These are phyloP conservation scores for Fagus crenata DNA, from an alignment of 306 rosid species.

Conservation along the genomic window DNA sequence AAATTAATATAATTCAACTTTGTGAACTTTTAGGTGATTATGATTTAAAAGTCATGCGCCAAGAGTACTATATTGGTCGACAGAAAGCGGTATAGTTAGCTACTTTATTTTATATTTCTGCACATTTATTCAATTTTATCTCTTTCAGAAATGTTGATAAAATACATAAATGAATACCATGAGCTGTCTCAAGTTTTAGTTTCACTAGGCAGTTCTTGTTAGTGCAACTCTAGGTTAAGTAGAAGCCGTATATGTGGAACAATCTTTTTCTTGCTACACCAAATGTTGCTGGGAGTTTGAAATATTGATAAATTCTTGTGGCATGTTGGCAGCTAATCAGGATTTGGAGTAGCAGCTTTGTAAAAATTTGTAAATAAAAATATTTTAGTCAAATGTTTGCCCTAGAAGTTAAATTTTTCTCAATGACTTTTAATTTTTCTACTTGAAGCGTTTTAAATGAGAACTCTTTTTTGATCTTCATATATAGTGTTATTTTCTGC, in stretches of 20 bases:
- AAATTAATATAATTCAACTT: slow-evolving; percentile 24
- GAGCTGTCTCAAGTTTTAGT: not conserved
- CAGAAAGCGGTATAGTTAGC: slow-evolving; percentile 76
- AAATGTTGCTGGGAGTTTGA: not conserved
- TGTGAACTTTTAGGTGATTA: slow-evolving; percentile 73
- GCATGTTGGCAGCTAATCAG: not conserved
- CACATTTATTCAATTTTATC: slow-evolving; percentile 10
- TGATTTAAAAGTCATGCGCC: slow-evolving; percentile 98
- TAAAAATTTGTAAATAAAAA: not conserved
- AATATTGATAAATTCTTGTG: not conserved
- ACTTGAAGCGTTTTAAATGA: not conserved
- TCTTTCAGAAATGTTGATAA: slow-evolving; percentile 13
- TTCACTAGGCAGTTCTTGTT: no score
- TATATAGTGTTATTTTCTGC: not conserved
- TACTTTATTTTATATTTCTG: slow-evolving; percentile 9
- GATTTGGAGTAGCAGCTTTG: not conserved
- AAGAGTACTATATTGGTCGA: slow-evolving; percentile 81
- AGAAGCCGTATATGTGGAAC: slow-evolving; percentile 9
- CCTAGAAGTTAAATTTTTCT: not conserved
- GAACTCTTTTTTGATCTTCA: not conserved
- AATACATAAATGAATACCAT: slow-evolving; percentile 15
- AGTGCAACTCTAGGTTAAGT: not conserved
- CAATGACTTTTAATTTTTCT: not conserved
- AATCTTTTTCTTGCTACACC: not conserved
- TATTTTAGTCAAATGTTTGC: not conserved